Base-by-base conservation (phyloP, 2,329 filamentous ascomycete species). In the Pseudopithomyces maydicus region DNA sequence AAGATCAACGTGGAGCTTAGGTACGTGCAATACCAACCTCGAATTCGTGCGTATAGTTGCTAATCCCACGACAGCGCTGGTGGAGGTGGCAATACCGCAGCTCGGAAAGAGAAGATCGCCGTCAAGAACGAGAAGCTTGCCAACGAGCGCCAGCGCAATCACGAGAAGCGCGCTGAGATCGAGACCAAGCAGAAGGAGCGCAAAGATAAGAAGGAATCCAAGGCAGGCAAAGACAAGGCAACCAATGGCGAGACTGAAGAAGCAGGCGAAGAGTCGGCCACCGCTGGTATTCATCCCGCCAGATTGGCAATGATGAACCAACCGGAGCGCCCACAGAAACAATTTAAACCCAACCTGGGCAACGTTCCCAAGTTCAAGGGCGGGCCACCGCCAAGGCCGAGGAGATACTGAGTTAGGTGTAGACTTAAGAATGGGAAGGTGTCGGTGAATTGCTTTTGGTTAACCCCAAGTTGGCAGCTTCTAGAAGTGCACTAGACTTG, bases 1-100 rank as follows among this genome's bases (percentile, higher is more conserved):
- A 90, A 88, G 77, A 96, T 98, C 69, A 97, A 97, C 73, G 90
- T 97, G 23, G 94, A 97, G 79, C 79, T 98, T 64, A 97, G 92
- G 84, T 92, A 77, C 77, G 88, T 17, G 4, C 4, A 4, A 10
- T 22, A 43, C 23, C 8, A 8, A 29, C 8, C 4, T 29, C 26
- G 5, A 8, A 8, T 29, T 29, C 26, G 4, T 29, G 26, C 4
- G 8, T 8, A 29, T 5, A 29, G 4, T 29, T 5, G 26, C 26
- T 29, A 29, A 29, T 8, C 4, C 4, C 26, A 8, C 1, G 19
- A 17, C 32, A 91, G 89, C 65, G 93, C 90, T 57, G 93, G 93
- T 50, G 93, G 93, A 39, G 94, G 94, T 58, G 89, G 88, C 59
- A 96, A 92, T 75, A 91, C 86, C 44, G 82, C 87, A 62, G 79